These are phyloP conservation scores for Xanthoceras sorbifolium DNA, from an alignment of 345 rosid genomes.

Conservation along the genomic window DNA sequence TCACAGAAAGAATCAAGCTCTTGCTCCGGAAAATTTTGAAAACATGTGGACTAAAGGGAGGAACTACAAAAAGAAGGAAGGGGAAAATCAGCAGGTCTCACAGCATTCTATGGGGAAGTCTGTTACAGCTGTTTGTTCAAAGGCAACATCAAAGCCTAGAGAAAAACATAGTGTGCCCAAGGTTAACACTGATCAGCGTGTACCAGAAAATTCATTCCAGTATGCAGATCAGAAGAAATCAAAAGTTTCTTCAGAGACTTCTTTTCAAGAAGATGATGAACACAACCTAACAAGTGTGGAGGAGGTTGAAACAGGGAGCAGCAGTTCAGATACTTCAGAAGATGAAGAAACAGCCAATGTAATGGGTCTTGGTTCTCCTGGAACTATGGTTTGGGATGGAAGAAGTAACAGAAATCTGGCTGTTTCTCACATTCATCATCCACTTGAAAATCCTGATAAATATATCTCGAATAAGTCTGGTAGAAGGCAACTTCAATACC, in stretches of 20 bases:
- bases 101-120: constrained; percentile 40
- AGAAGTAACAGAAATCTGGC: constrained; percentile 72
- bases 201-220: constrained; percentile 29
- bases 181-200: constrained; percentile 24
- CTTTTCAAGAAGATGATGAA: constrained; percentile 57
- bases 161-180: constrained; percentile 34
- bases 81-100: constrained; percentile 45
- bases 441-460: constrained; percentile 78
- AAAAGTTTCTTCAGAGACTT: constrained; percentile 37
- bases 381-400: constrained; percentile 97
- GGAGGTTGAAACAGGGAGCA: constrained; percentile 55
- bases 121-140: constrained; percentile 27
- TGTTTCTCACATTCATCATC: constrained; percentile 86
- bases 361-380: constrained; percentile 88
- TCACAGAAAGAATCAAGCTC: constrained; percentile 79
- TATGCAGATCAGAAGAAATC: constrained; percentile 36
- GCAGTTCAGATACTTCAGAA: constrained; percentile 70
- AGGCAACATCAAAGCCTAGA: constrained; percentile 29
- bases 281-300: constrained; percentile 30
- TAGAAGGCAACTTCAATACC: constrained; percentile 55
- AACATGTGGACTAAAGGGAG: constrained; percentile 98
- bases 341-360: constrained; percentile 69
- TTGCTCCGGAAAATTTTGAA: constrained; percentile 96
- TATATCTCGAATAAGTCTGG: constrained; percentile 43
- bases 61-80: constrained; percentile 65